A percentile compares a stretch with the other conserved stretches of the same genome.
Conservation (phyloP, 1,284 basidiomycete genomes). For the Microbotryum saponariae region DNA sequence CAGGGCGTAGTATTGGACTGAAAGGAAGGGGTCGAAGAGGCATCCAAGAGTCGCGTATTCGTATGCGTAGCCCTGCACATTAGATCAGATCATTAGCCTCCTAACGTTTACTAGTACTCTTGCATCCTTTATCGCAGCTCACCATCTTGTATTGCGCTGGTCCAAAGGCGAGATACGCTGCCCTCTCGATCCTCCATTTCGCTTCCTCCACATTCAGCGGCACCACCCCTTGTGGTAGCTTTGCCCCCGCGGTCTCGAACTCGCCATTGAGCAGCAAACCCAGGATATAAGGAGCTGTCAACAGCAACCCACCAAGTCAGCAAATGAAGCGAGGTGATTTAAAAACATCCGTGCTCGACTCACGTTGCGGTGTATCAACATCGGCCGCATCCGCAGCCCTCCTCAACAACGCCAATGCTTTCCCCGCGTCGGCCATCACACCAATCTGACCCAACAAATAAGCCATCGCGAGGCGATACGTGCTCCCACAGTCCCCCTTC, state of each 20-base stretch:
- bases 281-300: slow-evolving; percentile 50
- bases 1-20: slow-evolving; percentile 80
- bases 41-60: slow-evolving; percentile 82
- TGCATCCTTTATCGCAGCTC: background rate
- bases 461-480: slow-evolving; percentile 80
- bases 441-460: slow-evolving; percentile 78
- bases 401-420: slow-evolving; percentile 64
- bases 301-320: background rate
- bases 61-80: slow-evolving; percentile 62
- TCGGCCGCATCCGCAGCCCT: slow-evolving; percentile 68
- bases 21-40: slow-evolving; percentile 78
- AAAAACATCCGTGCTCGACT: background rate
- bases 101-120: too few species aligned
- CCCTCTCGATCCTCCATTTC: slow-evolving; percentile 51
- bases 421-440: slow-evolving; percentile 50
- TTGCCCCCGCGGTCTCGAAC: slow-evolving; percentile 45
- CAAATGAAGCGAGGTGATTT: background rate
- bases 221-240: slow-evolving; percentile 47
- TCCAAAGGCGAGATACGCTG: slow-evolving; percentile 65
- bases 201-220: slow-evolving; percentile 40
- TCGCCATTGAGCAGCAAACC: slow-evolving; percentile 76
- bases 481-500: slow-evolving; percentile 49
- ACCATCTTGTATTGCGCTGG: slow-evolving; percentile 82
- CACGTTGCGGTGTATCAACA: slow-evolving; percentile 42
- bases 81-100: background rate